Percentiles rank a stretch among this genome's conserved stretches.
Evolutionary conservation across 2,329 filamentous ascomycete species (phyloP).

Genomic region (Geosmithia putterillii): DNA sequence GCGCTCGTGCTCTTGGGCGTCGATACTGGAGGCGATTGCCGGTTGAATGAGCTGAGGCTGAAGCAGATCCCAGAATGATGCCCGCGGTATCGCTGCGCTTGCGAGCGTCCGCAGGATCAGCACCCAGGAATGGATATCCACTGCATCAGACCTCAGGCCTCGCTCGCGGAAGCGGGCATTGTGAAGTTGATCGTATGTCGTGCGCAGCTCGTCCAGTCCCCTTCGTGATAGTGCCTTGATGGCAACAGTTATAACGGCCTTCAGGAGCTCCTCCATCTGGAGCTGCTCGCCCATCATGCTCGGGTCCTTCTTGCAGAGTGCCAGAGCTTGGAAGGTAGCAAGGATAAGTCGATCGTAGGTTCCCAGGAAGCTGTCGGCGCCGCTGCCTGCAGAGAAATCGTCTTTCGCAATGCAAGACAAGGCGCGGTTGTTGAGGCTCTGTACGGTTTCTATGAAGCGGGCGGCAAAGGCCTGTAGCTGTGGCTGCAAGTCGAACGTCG

Average conservation of each 20-base stretch:
- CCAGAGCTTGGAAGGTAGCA: slow-evolving; percentile 22
- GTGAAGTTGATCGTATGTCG: slow-evolving; percentile 35
- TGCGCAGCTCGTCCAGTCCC: slow-evolving; percentile 29
- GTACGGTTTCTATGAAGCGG: slow-evolving; percentile 29
- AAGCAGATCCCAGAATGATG: slow-evolving; percentile 49
- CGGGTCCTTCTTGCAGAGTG: slow-evolving; percentile 26
- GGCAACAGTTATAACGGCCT: slow-evolving; percentile 18
- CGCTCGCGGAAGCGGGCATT: slow-evolving; percentile 30
- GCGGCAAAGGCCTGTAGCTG: slow-evolving; percentile 27
- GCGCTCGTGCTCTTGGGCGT: slow-evolving; percentile 38
- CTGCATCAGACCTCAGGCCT: slow-evolving; percentile 36
- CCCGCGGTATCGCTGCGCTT: slow-evolving; percentile 33
- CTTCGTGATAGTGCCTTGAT: slow-evolving; percentile 22
- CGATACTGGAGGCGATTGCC: slow-evolving; percentile 18
- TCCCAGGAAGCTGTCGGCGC: neutral
- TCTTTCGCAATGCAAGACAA: neutral
- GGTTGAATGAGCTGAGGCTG: slow-evolving; percentile 28
- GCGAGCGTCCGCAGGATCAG: slow-evolving; percentile 42
- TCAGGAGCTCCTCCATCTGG: slow-evolving; percentile 36
- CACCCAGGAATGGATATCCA: slow-evolving; percentile 42
- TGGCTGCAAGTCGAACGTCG: slow-evolving; percentile 21
- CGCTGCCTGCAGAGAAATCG: neutral
- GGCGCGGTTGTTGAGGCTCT: neutral
- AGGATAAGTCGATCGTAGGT: slow-evolving; percentile 18
- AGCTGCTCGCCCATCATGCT: slow-evolving; percentile 21